Evolutionary conservation across 495 filamentous ascomycete genomes (phyloP), one percentile per base, ranked within the genome.

Genomic region (Articulospora tetracladia): DNA sequence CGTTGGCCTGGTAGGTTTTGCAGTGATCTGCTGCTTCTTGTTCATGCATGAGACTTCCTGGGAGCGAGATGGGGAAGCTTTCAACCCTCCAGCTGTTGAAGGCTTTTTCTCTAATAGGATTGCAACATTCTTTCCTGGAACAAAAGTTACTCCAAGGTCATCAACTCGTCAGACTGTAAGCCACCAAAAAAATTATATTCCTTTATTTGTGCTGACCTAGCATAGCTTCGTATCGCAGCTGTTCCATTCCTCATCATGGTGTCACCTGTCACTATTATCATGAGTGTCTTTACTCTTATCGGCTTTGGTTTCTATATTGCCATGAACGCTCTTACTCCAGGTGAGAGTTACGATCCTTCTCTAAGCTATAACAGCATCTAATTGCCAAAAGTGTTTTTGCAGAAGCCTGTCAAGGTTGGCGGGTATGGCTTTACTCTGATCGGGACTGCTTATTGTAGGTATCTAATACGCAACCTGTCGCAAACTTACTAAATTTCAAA

Each of bases 391-490:
- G 39, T 78, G 2, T 81, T 72, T 68, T 69, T 83, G 2, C 74
- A 81, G 61, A 69, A 65, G 36, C 78, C 79, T 20, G 61, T 66
- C 27, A 64, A 66, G 12, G 64, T 53, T 1, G 77, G 77, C n/a
- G 79, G 79, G 13, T 82, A 82, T 63, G 78, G 77, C 20, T 82
- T 81, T 56, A 69, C 72, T 0, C 69, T 76, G 0, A 64, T 70
- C 15, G 71, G 80, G 55, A 82, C 77, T 30, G 80, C 79, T 17
- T 67, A 67, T 12, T 79, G 69, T 73, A 59, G 58, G 68, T 66
- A 11, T 19, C 17, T 10, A 11, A 46, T n/a, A 10, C 20, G 26
- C n/a, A 44, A 26, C 12, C 19, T 44, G 20, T 25, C 25, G n/a
- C 10, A 25, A 23, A 1, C 20, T 27, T 41, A 13, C 46, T 36